Conservation (phyloP, 306 rosid genomes). For the Geum urbanum region DNA sequence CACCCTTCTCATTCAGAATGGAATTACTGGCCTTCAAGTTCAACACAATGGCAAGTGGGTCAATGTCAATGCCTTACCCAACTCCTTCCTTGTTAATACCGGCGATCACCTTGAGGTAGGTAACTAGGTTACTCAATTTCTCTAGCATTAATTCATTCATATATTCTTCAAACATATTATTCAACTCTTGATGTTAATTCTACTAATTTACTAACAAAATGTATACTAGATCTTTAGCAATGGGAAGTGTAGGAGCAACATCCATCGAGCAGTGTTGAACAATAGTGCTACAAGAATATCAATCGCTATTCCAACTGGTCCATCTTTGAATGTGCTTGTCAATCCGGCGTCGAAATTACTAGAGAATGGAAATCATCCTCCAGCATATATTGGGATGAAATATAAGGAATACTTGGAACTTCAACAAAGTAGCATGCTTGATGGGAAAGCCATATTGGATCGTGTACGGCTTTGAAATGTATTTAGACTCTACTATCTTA, state of each 20-base stretch:
- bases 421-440: conserved; percentile 27
- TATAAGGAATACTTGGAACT: conserved; percentile 24
- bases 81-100: conserved; percentile 42
- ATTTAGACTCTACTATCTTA: background rate
- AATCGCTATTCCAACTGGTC: conserved; percentile 16
- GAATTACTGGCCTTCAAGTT: conserved; percentile 58
- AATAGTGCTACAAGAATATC: conserved; percentile 22
- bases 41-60: conserved; percentile 55
- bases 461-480: conserved; percentile 17
- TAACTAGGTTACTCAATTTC: background rate
- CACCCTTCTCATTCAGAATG: conserved; percentile 50
- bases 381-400: conserved; percentile 23
- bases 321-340: conserved; percentile 21
- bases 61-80: conserved; percentile 45
- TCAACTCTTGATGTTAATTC: background rate
- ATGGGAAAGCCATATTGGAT: conserved; percentile 22
- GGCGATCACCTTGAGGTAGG: conserved; percentile 66
- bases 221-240: conserved; percentile 26
- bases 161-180: background rate
- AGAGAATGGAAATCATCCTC: conserved; percentile 2
- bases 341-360: conserved; percentile 26
- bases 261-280: conserved; percentile 28
- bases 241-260: conserved; percentile 27
- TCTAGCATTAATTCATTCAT: background rate
- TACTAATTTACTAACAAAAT: background rate